These are phyloP conservation scores for Tuber calosporum DNA, from an alignment of 495 filamentous ascomycete genomes.

Conservation along the genomic window DNA sequence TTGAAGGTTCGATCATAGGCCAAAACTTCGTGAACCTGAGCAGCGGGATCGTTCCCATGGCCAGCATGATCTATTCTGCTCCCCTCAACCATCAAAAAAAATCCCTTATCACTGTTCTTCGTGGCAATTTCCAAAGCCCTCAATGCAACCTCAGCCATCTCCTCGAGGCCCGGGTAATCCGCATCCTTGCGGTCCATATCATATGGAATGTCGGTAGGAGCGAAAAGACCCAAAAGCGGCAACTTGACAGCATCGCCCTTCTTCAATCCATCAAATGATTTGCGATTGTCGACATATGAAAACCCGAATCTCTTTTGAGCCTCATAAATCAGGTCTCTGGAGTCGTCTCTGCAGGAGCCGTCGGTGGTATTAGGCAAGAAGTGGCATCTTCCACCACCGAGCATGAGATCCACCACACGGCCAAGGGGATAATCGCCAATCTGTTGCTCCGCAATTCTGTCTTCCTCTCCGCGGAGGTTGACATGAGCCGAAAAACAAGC, in stretches of 20 bases:
- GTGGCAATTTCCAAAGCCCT: conserved; percentile 75
- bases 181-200: conserved; percentile 82
- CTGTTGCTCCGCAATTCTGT: conserved; percentile 85
- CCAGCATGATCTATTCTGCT: conserved; percentile 94
- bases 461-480: conserved; percentile 67
- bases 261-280: conserved; percentile 69
- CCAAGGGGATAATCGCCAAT: conserved; percentile 80
- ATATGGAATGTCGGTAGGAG: conserved; percentile 73
- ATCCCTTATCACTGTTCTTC: conserved; percentile 75
- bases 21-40: conserved; percentile 89
- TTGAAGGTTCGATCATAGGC: conserved; percentile 84
- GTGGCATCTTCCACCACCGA: conserved; percentile 88
- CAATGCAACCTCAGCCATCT: conserved; percentile 82
- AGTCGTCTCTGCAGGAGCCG: conserved; percentile 70
- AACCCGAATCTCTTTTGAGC: conserved; percentile 69
- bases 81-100: conserved; percentile 98
- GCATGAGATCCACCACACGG: conserved; percentile 76
- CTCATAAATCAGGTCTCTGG: conserved; percentile 59
- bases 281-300: conserved; percentile 63
- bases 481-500: conserved; percentile 92
- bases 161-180: conserved; percentile 77
- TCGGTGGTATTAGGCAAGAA: conserved; percentile 73
- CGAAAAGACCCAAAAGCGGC: conserved; percentile 82
- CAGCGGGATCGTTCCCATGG: conserved; percentile 88
- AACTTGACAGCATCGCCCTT: conserved; percentile 65